phyloP scores from a whole-genome alignment of 768 basidiomycete genomes.

The Podaxis sp. region DNA sequence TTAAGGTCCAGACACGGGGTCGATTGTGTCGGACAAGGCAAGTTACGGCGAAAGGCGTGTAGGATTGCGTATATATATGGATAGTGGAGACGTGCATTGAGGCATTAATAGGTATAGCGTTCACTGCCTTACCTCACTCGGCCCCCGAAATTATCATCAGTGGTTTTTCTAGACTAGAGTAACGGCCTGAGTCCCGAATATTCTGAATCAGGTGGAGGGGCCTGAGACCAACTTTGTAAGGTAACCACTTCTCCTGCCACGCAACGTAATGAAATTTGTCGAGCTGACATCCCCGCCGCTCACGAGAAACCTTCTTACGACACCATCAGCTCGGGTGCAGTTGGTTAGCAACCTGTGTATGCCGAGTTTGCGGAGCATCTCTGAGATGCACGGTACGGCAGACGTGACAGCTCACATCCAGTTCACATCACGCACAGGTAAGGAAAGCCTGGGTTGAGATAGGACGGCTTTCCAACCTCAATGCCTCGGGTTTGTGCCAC shows the following conservation, averaged over 20 bases:
- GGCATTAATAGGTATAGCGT: not conserved
- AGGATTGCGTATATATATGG: not conserved
- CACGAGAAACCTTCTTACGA: not conserved
- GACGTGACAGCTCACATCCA: not conserved
- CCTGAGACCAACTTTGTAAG: not conserved
- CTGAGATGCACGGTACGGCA: not conserved
- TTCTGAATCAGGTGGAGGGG: not conserved
- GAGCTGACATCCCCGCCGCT: not conserved
- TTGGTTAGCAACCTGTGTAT: conserved; percentile 3
- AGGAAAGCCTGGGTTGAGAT: not conserved
- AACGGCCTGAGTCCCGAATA: not conserved
- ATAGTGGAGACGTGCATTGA: not conserved
- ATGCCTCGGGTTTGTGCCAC: not conserved
- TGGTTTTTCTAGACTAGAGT: not conserved
- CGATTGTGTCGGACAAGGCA: too few species aligned
- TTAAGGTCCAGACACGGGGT: too few species aligned
- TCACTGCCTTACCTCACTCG: not conserved
- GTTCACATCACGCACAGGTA: not conserved
- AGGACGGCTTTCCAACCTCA: not conserved
- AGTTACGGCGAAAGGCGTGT: not conserved
- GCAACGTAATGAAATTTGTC: not conserved
- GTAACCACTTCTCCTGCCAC: not conserved
- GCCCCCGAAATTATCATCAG: not conserved
- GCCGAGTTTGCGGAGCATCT: not conserved
- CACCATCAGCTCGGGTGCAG: conserved; percentile 3